Base-by-base conservation (phyloP, 2,329 filamentous ascomycete species). In the Talaromyces atroroseus region DNA sequence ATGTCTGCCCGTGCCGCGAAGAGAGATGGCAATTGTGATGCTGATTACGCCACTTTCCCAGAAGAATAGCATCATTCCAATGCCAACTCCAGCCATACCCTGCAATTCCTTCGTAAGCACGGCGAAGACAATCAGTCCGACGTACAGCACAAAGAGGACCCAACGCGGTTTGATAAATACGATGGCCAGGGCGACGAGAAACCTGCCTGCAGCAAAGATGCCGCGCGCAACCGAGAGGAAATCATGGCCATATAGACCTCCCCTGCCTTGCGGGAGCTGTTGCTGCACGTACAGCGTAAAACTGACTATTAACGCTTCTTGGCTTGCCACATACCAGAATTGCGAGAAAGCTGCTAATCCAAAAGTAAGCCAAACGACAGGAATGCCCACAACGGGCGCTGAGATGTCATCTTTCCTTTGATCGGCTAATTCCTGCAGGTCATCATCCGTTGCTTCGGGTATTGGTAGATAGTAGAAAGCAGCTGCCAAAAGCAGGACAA, bases 41-140 rank as follows among this genome's bases (percentile, higher is more conserved):
- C 79, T 76, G 68, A 85, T 86, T 2, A 81, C 71, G 3, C 83
- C 82, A 10, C 81, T 82, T 68, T 85, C 81, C 61, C 84, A 83
- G 60, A 84, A 79, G 64, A 80, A 83, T 48, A 81, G 63, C 60
- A 85, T 69, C 53, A 82, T 70, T 14, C 77, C 68, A 65, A 80
- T 74, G 1, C 74, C 72, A 2, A 80, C 71, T 5, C 76, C 78
- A 0, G 72, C 65, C 4, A 70, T 62, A 10, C 77, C 78, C 2
- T 68, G 65, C 1, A 76, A 70, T 56, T 75, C 74, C 76, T 82
- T 84, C 21, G 74, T 76, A 4, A 83, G 73, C 0, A 74, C 74
- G 2, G 76, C 68, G 60, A 81, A 81, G 21, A 80, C 68, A 49
- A 85, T 76, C 45, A 78, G 70, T 20, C 81, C 81, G 11, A 76